Base-by-base conservation (phyloP, 2,329 filamentous ascomycete species). In the Colletotrichum sp. region DNA sequence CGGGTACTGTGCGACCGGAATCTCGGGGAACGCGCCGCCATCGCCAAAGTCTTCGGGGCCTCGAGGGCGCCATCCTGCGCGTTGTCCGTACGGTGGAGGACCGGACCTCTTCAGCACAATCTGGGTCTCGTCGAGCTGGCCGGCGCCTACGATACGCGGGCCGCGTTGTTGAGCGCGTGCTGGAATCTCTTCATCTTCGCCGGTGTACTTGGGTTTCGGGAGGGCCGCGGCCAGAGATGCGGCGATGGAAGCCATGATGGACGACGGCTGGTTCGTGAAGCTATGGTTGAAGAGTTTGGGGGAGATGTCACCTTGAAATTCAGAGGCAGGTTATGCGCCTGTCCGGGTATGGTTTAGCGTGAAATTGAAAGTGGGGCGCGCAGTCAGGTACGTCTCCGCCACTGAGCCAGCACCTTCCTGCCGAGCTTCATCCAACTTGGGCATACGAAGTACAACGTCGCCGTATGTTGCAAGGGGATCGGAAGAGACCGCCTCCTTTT, bases 21-120 rank as follows among this genome's bases (percentile, higher is more conserved):
- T 93, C 86, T 99, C 96, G 48, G 97, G 97, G 82, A 98, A 99
- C 68, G 96, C 96, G 80, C 97, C 97, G 78, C 97, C 97, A 88
- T 99, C 96, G 80, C 95, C 96, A 86, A 96, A 99, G 85, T 99
- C 97, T 83, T 98, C 96, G 78, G 94, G 92, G 55, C 90, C 90
- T 81, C 96, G 93, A 36, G 97, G 97, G 79, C 97, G 92, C 97
- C 97, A 99, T 91, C 94, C 95, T 83, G 92, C 86, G 81, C 97
- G 94, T 83, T 96, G 93, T 66, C 95, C 95, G 80, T 99, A 99
- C 1, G 95, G 90, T 12, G 97, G 97, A 74, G 96, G 96, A 21
- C 96, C 96, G 73, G 92, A 90, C 87, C 93, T 94, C 91, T 94
- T 94, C 76, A 98, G 85, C 21, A 98, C 94, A 79, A 99, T 90